These are phyloP conservation scores for Stagonosporopsis rhizophila DNA, from an alignment of 2,329 filamentous ascomycete genomes.

Conservation along the genomic window DNA sequence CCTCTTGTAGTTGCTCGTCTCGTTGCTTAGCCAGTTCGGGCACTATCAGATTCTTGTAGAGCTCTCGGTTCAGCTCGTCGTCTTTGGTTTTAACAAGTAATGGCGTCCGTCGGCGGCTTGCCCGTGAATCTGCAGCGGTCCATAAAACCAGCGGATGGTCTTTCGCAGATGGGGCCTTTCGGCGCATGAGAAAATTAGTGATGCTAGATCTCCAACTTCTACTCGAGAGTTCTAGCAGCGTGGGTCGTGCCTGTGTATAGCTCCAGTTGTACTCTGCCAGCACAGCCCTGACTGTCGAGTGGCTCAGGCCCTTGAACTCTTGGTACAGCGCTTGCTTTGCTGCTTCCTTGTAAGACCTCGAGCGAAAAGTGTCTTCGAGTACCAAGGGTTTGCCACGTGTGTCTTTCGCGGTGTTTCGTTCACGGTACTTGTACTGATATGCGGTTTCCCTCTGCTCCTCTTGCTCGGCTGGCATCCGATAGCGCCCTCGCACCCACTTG, in stretches of 20 bases:
- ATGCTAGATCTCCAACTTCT: conserved; percentile 81
- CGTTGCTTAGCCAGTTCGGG: conserved; percentile 51
- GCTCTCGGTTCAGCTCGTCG: conserved; percentile 59
- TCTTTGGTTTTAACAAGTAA: conserved; percentile 71
- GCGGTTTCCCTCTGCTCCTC: conserved; percentile 44
- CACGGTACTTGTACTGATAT: conserved; percentile 45
- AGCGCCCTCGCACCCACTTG: conserved; percentile 74
- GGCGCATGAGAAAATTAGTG: conserved; percentile 72
- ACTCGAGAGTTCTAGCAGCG: conserved; percentile 71
- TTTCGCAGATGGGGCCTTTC: conserved; percentile 63
- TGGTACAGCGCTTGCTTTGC: conserved; percentile 72
- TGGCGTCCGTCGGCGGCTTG: conserved; percentile 63
- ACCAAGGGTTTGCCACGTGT: conserved; percentile 55
- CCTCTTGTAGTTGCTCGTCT: conserved; percentile 49
- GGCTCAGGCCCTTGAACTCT: conserved; percentile 77
- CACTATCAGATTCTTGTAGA: conserved; percentile 54
- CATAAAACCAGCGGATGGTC: conserved; percentile 68
- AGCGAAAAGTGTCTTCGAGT: conserved; percentile 71
- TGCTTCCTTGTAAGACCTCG: conserved; percentile 70
- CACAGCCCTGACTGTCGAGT: conserved; percentile 77
- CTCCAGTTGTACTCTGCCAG: conserved; percentile 82
- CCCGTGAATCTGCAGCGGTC: conserved; percentile 64
- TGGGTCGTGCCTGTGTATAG: conserved; percentile 74
- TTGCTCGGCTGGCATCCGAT: conserved; percentile 46
- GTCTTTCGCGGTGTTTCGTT: conserved; percentile 39